Evolutionary conservation across 108 stramenopile species (phyloP).

Genomic region (Nitzschia sp.): DNA sequence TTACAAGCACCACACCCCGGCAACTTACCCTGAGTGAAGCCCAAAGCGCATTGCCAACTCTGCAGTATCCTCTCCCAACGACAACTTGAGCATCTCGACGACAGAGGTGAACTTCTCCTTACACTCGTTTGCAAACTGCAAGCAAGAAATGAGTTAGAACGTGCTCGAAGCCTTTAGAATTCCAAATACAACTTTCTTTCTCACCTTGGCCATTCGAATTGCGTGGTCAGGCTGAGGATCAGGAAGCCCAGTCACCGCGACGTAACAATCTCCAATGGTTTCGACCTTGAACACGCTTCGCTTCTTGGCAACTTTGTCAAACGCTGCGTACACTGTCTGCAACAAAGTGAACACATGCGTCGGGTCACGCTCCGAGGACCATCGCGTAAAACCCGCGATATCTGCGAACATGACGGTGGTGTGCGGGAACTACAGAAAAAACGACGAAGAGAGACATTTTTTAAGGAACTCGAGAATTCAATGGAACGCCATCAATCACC

Average conservation of each 20-base stretch:
- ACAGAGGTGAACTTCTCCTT: conserved; percentile 29
- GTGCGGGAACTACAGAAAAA: conserved; percentile 56
- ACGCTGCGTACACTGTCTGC: conserved; percentile 34
- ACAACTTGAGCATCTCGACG: conserved; percentile 5
- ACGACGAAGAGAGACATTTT: too few relatives aligned
- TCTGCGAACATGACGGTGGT: conserved; percentile 49
- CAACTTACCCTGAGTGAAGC: conserved; percentile 44
- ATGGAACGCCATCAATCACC: too few relatives aligned
- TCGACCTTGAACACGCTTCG: conserved; percentile 48
- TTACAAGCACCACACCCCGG: too few relatives aligned
- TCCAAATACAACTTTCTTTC: background rate
- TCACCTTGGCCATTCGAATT: conserved; percentile 17
- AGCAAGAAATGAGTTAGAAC: background rate
- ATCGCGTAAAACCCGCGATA: conserved; percentile 60
- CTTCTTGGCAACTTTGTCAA: conserved; percentile 36
- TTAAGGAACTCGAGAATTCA: too few relatives aligned
- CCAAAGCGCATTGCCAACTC: conserved; percentile 44
- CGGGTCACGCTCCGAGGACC: conserved; percentile 43
- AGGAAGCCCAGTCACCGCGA: conserved; percentile 55
- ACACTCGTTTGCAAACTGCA: conserved; percentile 42
- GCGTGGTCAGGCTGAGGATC: conserved; percentile 17
- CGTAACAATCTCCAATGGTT: conserved; percentile 64
- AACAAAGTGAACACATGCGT: conserved; percentile 42
- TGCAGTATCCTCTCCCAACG: conserved; percentile 25
- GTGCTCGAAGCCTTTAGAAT: too few relatives aligned